Percentiles rank a stretch among this genome's conserved stretches.
phyloP scores from a whole-genome alignment of 2,329 filamentous ascomycete species.

The Scedosporium boydii region DNA sequence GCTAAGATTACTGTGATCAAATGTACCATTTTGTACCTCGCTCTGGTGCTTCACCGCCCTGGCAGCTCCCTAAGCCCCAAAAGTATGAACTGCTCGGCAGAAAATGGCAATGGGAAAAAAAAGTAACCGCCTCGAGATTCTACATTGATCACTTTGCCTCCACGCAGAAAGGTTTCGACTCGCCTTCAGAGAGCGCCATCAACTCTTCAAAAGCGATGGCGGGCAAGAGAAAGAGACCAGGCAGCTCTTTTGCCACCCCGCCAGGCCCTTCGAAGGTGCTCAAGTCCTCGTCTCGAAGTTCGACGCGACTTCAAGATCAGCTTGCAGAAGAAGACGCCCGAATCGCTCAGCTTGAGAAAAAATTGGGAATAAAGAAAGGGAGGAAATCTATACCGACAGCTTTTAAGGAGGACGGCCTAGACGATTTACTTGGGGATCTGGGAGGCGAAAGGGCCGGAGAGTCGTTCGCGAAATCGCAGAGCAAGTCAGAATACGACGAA shows the following conservation, averaged over 20 bases:
- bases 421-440: conserved; percentile 64
- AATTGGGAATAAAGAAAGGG: conserved; percentile 68
- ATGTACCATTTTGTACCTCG: too few species aligned
- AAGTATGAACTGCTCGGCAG: background rate
- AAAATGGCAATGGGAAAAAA: background rate
- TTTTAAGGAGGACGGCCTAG: conserved; percentile 75
- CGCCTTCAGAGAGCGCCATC: conserved; percentile 36
- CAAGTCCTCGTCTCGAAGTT: background rate
- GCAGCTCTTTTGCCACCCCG: background rate
- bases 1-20: too few species aligned
- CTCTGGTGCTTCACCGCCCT: background rate
- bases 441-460: conserved; percentile 40
- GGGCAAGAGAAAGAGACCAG: background rate
- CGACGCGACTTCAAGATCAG: conserved; percentile 41
- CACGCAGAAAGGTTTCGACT: too few species aligned
- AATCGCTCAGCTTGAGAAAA: conserved; percentile 79
- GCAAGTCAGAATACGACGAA: conserved; percentile 46
- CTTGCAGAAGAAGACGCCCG: conserved; percentile 78
- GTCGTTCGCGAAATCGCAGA: conserved; percentile 48
- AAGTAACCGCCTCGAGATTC: too few species aligned
- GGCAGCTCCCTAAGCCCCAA: background rate
- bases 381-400: conserved; percentile 64
- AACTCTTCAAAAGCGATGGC: conserved; percentile 43
- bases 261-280: background rate
- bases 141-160: too few species aligned